Evolutionary conservation across 1,284 basidiomycete species (phyloP).

Genomic region (Entoloma clypeatum): DNA sequence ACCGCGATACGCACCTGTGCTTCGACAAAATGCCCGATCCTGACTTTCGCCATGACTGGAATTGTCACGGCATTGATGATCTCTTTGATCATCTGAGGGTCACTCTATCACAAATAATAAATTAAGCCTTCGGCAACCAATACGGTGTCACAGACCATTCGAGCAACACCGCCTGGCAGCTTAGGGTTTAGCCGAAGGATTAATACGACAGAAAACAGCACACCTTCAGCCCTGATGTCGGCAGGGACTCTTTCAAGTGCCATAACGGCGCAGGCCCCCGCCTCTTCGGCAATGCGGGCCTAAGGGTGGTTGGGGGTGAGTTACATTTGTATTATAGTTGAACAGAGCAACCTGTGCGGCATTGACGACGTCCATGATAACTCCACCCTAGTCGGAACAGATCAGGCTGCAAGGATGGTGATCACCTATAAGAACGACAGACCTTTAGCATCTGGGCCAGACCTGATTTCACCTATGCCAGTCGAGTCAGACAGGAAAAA

Average conservation of each 20-base stretch:
- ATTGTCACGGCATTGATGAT: constrained; percentile 92
- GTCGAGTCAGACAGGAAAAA: constrained; percentile 11
- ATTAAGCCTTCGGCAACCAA: neutral
- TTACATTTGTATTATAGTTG: no score
- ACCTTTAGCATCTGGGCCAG: constrained; percentile 95
- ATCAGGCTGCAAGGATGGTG: constrained; percentile 16
- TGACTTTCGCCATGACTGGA: constrained; percentile 89
- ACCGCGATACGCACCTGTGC: no score
- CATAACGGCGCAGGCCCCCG: constrained; percentile 98
- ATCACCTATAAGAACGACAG: constrained; percentile 15
- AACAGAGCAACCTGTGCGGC: constrained; percentile 60
- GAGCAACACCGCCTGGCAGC: constrained; percentile 74
- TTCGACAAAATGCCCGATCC: constrained; percentile 97
- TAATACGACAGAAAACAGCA: constrained; percentile 6
- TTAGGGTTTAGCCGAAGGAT: constrained; percentile 1
- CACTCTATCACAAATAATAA: constrained; percentile 55
- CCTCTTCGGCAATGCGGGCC: constrained; percentile 97
- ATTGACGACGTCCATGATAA: constrained; percentile 92
- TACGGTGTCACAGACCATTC: constrained; percentile 65
- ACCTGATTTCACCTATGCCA: constrained; percentile 80
- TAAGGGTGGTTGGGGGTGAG: no score
- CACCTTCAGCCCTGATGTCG: constrained; percentile 81
- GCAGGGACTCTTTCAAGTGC: constrained; percentile 94
- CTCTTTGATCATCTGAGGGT: constrained; percentile 95
- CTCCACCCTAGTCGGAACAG: constrained; percentile 56